Evolutionary conservation across 805 yeast genomes (phyloP), one percentile per base, ranked within the genome.

Genomic region (Starmera pachycereana): DNA sequence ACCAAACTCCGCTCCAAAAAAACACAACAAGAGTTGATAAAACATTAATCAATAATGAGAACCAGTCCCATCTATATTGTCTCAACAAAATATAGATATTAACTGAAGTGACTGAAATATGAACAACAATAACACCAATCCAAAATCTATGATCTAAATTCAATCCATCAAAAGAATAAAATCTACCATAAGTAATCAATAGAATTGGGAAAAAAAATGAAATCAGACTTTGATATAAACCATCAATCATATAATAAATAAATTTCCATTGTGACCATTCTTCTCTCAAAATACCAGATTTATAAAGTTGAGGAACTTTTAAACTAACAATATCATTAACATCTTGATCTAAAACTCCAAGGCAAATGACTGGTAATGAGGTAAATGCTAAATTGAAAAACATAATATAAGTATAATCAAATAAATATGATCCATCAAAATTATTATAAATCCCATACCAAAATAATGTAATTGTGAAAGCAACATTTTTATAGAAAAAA

Each of bases 11-110:
- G 4, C 86, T 73, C 94, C 94, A 83, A 36, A 71, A 78, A 56
- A 73, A 80, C 32, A 81, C 66, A 14, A 80, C 53, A 31, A 82
- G 47, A 36, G 77, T 69, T 2, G 89, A 81, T 19, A 83, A 48
- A 2, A 66, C 60, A 39, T 74, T 72, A 44, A 80, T 69, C 42
- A 80, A 54, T 13, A 68, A 52, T 2, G 85, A 71, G 37, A 80
- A 62, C 85, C 86, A 82, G 60, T 83, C 94, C 94, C 94, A 83
- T 56, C 89, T 69, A 52, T 72, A 73, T 56, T 80, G 89, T 51
- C 79, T 84, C 47, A 80, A 54, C 44, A 81, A 53, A 35, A 82
- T 70, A 55, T 81, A 81, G 3, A 72, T 44, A 51, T 83, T 79
- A 61, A 85, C 78, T 4, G 88, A 58, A 14, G 78, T 64, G 37